Evolutionary conservation across 352 stramenopile genomes (phyloP), one percentile per base, ranked within the genome.

Genomic region (Phytopythium mirpurense): DNA sequence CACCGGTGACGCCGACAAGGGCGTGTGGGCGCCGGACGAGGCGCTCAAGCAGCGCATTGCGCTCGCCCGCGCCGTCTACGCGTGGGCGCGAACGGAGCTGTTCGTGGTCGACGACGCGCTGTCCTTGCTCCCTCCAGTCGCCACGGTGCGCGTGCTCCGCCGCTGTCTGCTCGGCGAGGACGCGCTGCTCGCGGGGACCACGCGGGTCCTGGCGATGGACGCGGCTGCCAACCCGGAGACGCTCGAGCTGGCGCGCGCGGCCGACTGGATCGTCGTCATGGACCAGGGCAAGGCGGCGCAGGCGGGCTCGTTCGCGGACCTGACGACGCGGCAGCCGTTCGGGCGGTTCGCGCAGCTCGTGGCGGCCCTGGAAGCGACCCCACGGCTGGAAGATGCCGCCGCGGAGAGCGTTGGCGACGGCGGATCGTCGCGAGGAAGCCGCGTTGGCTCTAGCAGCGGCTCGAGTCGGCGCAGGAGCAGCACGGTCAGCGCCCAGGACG

Each of bases 201-300:
- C 79, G 37, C 70, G 79, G 0, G 65, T 90, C 35, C 43, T 90
- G 5, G 46, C 46, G 46, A 1, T 52, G 8, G n/a, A 40, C 46
- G 46, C 46, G 23, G 31, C n/a, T 2, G n/a, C 26, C 12, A 74
- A 66, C 32, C 83, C 70, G 0, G 71, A 83, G 31, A 69, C 72
- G 16, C 51, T 88, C 3, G 65, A 85, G 42, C 83, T 86, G 51
- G 74, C 72, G 11, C 67, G 72, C 16, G 46, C 61, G 0, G 74
- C 79, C 0, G 67, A 90, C 34, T 86, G 76, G 76, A 83, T 90
- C 44, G 80, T 89, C 32, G 75, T 89, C 6, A 86, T 89, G 73
- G 72, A 86, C 40, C 72, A 83, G 21, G 82, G 83, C 71, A 67
- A 60, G 2, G 72, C 84, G 7, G 72, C 67, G 21, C 69, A 89